Conservation (phyloP, 257 asterid species). For the Euphrasia confusa region DNA sequence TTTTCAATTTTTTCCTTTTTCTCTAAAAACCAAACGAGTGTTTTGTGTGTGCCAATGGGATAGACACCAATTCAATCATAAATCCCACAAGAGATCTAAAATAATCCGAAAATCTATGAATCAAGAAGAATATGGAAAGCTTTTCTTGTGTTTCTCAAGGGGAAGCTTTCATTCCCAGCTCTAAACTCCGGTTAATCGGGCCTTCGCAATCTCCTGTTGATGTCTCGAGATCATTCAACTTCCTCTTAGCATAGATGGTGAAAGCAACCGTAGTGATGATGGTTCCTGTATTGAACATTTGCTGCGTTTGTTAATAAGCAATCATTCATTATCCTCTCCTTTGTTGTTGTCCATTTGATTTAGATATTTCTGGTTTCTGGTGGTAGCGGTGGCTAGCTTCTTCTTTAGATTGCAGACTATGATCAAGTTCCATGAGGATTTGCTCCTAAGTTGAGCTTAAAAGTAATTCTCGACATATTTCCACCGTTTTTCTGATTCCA, state of each 20-base stretch:
- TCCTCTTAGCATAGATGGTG: too few relatives aligned
- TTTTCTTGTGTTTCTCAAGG: constrained; percentile 38
- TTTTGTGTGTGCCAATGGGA: background rate
- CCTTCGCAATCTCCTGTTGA: too few relatives aligned
- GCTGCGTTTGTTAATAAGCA: too few relatives aligned
- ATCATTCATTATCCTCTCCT: too few relatives aligned
- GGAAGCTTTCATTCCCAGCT: constrained; percentile 50
- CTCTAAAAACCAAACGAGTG: background rate
- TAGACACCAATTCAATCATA: background rate
- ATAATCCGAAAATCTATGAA: constrained; percentile 1
- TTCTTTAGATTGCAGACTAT: constrained; percentile 94
- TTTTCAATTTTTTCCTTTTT: background rate
- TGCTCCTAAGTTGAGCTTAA: constrained; percentile 92
- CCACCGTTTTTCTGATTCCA: background rate
- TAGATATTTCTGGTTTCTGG: constrained; percentile 95
- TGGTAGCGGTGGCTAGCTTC: constrained; percentile 74
- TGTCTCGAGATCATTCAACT: too few relatives aligned
- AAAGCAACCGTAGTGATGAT: too few relatives aligned
- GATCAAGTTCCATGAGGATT: constrained; percentile 90
- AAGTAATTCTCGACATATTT: constrained; percentile 41
- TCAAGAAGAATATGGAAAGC: constrained; percentile 23
- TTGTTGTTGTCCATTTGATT: constrained; percentile 24
- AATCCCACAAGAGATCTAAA: background rate
- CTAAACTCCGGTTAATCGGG: too few relatives aligned
- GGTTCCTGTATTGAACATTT: too few relatives aligned